These are phyloP conservation scores for Colletotrichum somersetense DNA, from an alignment of 2,329 filamentous ascomycete genomes.

Conservation along the genomic window DNA sequence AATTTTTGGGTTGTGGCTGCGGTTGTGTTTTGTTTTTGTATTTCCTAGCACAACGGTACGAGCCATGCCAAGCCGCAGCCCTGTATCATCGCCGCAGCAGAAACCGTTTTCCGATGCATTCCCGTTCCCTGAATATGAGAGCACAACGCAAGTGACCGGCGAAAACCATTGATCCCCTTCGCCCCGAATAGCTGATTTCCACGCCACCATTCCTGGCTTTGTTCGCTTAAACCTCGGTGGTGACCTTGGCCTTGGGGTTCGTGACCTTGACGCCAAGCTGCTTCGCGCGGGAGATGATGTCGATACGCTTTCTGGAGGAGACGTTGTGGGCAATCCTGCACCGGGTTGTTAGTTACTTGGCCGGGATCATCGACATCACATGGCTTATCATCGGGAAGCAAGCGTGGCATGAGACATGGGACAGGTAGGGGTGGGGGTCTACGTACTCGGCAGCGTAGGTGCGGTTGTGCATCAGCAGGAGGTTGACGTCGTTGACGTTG, in stretches of 20 bases:
- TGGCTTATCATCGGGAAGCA: background rate
- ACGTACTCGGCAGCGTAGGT: conserved; percentile 98
- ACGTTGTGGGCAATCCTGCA: conserved; percentile 95
- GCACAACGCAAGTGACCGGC: conserved; percentile 41
- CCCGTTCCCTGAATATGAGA: conserved; percentile 42
- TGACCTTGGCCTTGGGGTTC: conserved; percentile 99
- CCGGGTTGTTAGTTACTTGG: conserved; percentile 43
- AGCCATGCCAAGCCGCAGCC: conserved; percentile 42
- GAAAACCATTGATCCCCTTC: conserved; percentile 31
- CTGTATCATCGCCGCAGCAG: conserved; percentile 39
- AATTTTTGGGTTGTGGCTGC: conserved; percentile 35
- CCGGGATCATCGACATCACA: background rate
- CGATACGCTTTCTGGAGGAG: conserved; percentile 98
- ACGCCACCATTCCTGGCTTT: conserved; percentile 16
- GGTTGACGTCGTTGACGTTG: conserved; percentile 95
- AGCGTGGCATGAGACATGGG: background rate
- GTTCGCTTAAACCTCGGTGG: conserved; percentile 82
- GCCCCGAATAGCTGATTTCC: conserved; percentile 32
- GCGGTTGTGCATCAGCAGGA: conserved; percentile 99
- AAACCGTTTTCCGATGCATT: conserved; percentile 43
- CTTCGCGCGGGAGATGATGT: conserved; percentile 98
- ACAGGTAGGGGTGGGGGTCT: background rate
- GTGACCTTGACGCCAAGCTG: conserved; percentile 99
- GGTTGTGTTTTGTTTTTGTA: conserved; percentile 38
- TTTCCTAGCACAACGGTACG: conserved; percentile 43